Conservation (phyloP, 1,139 yeast species). For the Candida neerlandica region DNA sequence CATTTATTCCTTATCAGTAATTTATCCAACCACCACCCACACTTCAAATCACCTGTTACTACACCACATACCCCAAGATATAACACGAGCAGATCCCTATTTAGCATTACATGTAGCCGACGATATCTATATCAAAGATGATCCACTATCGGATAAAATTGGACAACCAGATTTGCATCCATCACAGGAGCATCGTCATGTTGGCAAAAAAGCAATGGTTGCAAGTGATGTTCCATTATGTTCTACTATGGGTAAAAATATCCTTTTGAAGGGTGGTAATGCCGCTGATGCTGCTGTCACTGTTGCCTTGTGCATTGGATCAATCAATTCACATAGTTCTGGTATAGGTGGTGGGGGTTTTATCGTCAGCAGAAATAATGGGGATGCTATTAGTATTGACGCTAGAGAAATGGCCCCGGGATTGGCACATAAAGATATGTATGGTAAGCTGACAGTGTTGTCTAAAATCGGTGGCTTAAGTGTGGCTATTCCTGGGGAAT, state of each 20-base stretch:
- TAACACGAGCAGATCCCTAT: constrained; percentile 14
- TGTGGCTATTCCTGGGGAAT: constrained; percentile 86
- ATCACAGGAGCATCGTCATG: constrained; percentile 27
- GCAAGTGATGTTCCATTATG: constrained; percentile 76
- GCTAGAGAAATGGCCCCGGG: constrained; percentile 89
- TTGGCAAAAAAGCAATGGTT: constrained; percentile 61
- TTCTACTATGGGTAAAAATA: constrained; percentile 65
- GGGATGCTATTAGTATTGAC: constrained; percentile 65
- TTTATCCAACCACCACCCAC: background rate
- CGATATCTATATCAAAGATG: constrained; percentile 4
- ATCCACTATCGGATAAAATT: constrained; percentile 19
- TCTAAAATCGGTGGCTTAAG: constrained; percentile 84
- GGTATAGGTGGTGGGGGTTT: constrained; percentile 96
- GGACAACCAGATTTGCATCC: constrained; percentile 43
- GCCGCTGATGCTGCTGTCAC: constrained; percentile 96
- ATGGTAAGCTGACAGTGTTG: constrained; percentile 27
- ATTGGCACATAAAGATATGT: constrained; percentile 67
- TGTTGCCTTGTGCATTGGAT: constrained; percentile 85
- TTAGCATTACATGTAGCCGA: constrained; percentile 6
- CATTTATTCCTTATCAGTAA: constrained; percentile 3
- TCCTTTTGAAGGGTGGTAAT: constrained; percentile 56
- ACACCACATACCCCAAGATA: constrained; percentile 8
- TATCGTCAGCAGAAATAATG: constrained; percentile 50
- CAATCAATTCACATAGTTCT: constrained; percentile 77
- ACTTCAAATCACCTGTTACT: background rate